phyloP scores from a whole-genome alignment of 1,284 basidiomycete genomes.

The Leucocoprinus gongylophorus region DNA sequence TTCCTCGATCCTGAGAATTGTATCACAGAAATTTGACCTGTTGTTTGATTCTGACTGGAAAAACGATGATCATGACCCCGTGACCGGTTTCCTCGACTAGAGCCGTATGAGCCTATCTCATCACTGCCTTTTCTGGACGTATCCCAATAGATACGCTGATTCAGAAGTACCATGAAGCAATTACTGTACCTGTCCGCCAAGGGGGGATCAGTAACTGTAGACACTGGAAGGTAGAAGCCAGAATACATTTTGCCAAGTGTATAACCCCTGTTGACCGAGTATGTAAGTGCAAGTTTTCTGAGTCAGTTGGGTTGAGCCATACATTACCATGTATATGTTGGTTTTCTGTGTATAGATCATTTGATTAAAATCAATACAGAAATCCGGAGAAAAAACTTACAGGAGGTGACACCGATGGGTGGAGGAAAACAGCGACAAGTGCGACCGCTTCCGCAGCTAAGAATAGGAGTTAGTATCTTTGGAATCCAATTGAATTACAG shows the following conservation, averaged over 20 bases:
- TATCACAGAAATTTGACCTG: not conserved
- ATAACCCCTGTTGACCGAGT: not conserved
- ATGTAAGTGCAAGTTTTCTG: not conserved
- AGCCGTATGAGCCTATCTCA: not conserved
- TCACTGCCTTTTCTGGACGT: not conserved
- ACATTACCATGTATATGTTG: conserved; percentile 4
- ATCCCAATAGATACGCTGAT: not conserved
- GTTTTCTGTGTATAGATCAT: not conserved
- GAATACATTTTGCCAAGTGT: conserved; percentile 6
- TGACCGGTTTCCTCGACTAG: not conserved
- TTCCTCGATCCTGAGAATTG: not conserved
- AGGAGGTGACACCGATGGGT: not conserved
- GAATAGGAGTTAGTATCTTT: not conserved
- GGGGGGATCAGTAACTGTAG: not conserved
- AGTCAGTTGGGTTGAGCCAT: not conserved
- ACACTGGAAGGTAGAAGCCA: not conserved
- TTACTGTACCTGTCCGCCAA: not conserved
- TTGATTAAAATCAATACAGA: not conserved
- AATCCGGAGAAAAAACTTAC: not conserved
- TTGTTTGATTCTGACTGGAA: not conserved
- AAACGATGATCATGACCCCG: not conserved
- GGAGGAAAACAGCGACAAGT: not conserved
- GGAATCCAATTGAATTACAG: not conserved
- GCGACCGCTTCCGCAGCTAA: conserved; percentile 5
- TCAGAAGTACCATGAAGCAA: not conserved